Percentiles rank a stretch among this genome's conserved stretches.
Conservation (phyloP, 177 flowering plant genomes). For the Telopea speciosissima region DNA sequence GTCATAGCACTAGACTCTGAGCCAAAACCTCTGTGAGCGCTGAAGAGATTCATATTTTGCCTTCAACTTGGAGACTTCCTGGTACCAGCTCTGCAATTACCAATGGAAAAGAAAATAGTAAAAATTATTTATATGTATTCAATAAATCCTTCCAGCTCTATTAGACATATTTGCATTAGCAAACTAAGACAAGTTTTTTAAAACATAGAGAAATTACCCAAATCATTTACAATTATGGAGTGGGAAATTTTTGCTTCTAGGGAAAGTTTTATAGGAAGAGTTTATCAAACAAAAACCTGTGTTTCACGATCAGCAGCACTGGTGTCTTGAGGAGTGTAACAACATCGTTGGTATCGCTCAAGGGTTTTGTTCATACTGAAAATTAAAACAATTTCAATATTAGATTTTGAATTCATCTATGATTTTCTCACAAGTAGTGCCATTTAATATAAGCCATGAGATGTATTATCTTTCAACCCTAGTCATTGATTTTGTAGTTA, state of each 20-base stretch:
- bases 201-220: background rate
- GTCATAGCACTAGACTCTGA: background rate
- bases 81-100: conserved; percentile 58
- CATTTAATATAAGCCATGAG: too few relatives aligned
- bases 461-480: too few relatives aligned
- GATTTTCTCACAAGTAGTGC: too few relatives aligned
- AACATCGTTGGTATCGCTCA: conserved; percentile 64
- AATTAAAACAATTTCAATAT: background rate
- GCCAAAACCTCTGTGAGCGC: conserved; percentile 63
- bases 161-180: background rate
- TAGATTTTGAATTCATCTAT: background rate
- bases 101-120: background rate
- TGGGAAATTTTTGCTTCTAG: too few relatives aligned
- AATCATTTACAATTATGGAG: background rate
- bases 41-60: conserved; percentile 69
- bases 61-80: conserved; percentile 64
- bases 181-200: background rate
- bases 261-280: background rate
- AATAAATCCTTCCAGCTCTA: background rate
- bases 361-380: conserved; percentile 53
- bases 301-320: conserved; percentile 48
- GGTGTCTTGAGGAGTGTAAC: conserved; percentile 45
- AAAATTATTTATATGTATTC: background rate
- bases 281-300: conserved; percentile 44
- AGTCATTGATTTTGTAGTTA: too few relatives aligned